These are phyloP conservation scores for Comarum palustre DNA, from an alignment of 306 rosid genomes.

Conservation along the genomic window DNA sequence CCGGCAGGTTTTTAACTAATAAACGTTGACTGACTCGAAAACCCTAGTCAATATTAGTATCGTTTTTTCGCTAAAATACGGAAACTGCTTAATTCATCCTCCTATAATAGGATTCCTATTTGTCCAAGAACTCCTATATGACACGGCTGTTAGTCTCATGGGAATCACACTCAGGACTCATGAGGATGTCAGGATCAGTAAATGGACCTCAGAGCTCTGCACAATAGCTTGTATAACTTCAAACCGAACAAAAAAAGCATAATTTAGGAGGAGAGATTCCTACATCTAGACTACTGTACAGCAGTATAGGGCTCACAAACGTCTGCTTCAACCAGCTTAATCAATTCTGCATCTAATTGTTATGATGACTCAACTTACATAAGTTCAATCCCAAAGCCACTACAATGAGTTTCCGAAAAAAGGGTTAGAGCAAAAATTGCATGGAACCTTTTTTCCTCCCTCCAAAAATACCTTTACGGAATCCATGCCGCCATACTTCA, in stretches of 20 bases:
- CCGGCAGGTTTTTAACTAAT: background rate
- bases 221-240: background rate
- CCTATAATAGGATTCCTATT: too few relatives aligned
- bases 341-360: background rate
- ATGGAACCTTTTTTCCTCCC: background rate
- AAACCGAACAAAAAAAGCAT: background rate
- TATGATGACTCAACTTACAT: background rate
- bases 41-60: background rate
- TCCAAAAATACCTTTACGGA: background rate
- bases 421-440: background rate
- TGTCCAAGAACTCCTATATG: too few relatives aligned
- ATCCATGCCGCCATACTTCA: background rate
- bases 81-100: too few relatives aligned
- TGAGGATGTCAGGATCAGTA: background rate
- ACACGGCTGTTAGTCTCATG: background rate
- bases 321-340: background rate
- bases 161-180: background rate
- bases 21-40: background rate
- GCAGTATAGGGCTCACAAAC: background rate
- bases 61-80: too few relatives aligned
- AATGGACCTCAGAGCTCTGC: background rate
- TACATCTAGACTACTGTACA: background rate
- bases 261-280: background rate
- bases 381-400: background rate
- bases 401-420: background rate